Evolutionary conservation across 768 basidiomycete genomes (phyloP).

Genomic region (Pleurotus platypus): DNA sequence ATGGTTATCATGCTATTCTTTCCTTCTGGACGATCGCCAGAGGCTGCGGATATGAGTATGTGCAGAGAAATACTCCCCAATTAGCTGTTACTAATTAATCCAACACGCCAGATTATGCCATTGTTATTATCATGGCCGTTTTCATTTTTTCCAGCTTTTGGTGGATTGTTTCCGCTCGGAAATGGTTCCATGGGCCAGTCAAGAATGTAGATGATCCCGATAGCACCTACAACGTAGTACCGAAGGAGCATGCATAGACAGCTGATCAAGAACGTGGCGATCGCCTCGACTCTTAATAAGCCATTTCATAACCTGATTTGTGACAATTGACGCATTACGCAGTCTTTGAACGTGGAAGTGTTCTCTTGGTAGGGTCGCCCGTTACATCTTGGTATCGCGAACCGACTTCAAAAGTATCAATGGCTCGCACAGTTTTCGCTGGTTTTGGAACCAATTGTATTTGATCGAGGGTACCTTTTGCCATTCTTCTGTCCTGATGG

Average conservation of each 20-base stretch:
- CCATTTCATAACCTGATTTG: too few species aligned
- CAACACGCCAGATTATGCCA: slow-evolving; percentile 52
- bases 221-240: slow-evolving; percentile 2
- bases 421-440: too few species aligned
- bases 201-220: slow-evolving; percentile 36
- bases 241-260: background rate
- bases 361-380: background rate
- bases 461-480: too few species aligned
- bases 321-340: background rate
- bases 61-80: slow-evolving; percentile 12
- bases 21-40: slow-evolving; percentile 37
- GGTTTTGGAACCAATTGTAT: too few species aligned
- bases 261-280: background rate
- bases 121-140: slow-evolving; percentile 61
- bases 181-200: slow-evolving; percentile 72
- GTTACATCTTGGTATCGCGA: background rate
- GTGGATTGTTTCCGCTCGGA: slow-evolving; percentile 64
- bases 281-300: too few species aligned
- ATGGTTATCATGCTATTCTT: slow-evolving; percentile 59
- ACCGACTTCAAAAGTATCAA: too few species aligned
- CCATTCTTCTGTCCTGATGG: too few species aligned
- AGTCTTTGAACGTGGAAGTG: too few species aligned
- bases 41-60: slow-evolving; percentile 53
- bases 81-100: background rate
- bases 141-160: slow-evolving; percentile 62